A percentile compares a stretch with the other conserved stretches of the same genome.
phyloP scores from a whole-genome alignment of 345 rosid species.

The Angophora floribunda region DNA sequence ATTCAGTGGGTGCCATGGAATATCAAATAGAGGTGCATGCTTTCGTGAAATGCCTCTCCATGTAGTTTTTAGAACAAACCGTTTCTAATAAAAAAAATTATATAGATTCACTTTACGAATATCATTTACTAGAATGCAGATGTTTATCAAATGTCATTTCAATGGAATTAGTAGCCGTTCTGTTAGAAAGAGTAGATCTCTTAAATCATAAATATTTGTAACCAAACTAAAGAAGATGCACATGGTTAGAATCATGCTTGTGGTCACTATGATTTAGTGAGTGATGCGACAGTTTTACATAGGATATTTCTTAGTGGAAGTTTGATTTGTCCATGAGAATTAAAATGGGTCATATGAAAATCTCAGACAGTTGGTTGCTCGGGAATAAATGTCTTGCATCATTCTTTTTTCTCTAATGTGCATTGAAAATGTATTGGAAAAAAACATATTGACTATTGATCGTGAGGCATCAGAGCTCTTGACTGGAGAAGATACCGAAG shows the following conservation, averaged over 20 bases:
- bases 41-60: neutral
- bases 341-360: neutral
- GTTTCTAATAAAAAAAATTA: neutral
- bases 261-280: neutral
- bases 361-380: neutral
- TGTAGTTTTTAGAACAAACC: neutral
- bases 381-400: neutral
- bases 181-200: neutral
- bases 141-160: neutral
- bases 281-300: fast-evolving
- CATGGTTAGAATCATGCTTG: neutral
- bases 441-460: too few relatives aligned
- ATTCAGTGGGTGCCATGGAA: neutral
- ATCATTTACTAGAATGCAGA: fast-evolving
- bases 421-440: neutral
- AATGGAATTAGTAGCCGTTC: fast-evolving
- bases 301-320: neutral
- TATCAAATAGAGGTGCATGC: neutral
- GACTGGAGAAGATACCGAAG: too few relatives aligned
- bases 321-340: neutral
- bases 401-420: neutral
- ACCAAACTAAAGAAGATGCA: neutral
- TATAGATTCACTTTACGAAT: neutral
- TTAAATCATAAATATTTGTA: neutral
- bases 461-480: neutral